Percentiles rank a stretch among this genome's conserved stretches.
These are phyloP conservation scores for Leishmania turanica DNA, from an alignment of 208 protist genomes.

Conservation along the genomic window DNA sequence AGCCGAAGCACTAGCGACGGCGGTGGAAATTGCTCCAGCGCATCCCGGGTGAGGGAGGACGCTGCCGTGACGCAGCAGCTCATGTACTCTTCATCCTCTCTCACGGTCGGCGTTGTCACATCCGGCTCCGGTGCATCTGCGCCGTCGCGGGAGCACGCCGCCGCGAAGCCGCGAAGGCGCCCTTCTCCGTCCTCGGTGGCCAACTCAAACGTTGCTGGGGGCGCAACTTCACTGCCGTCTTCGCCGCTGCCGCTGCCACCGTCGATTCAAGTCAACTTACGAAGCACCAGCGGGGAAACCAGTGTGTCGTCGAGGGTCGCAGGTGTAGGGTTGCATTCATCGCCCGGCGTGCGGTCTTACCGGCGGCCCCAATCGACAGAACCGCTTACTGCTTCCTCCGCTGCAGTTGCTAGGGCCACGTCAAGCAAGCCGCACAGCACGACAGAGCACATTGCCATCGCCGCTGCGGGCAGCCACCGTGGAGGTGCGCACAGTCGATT, in stretches of 20 bases:
- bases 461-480: neutral
- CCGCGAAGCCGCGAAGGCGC: neutral
- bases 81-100: slow-evolving; percentile 10
- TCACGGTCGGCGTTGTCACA: slow-evolving; percentile 13
- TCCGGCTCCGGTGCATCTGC: neutral
- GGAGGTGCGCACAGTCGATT: neutral
- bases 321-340: neutral
- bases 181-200: neutral
- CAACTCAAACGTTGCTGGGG: neutral
- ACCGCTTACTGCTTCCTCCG: neutral
- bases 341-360: neutral
- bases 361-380: neutral
- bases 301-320: neutral
- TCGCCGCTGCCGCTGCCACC: neutral
- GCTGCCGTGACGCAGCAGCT: slow-evolving; percentile 8
- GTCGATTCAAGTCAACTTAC: neutral
- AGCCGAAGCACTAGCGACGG: neutral
- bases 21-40: neutral
- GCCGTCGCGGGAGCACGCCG: neutral
- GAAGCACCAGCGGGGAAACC: neutral
- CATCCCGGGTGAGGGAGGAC: neutral
- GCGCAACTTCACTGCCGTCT: neutral
- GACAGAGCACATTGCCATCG: neutral
- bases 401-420: neutral
- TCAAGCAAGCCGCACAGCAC: neutral